phyloP scores from a whole-genome alignment of 2,329 filamentous ascomycete species.

The Fusarium concolor region DNA sequence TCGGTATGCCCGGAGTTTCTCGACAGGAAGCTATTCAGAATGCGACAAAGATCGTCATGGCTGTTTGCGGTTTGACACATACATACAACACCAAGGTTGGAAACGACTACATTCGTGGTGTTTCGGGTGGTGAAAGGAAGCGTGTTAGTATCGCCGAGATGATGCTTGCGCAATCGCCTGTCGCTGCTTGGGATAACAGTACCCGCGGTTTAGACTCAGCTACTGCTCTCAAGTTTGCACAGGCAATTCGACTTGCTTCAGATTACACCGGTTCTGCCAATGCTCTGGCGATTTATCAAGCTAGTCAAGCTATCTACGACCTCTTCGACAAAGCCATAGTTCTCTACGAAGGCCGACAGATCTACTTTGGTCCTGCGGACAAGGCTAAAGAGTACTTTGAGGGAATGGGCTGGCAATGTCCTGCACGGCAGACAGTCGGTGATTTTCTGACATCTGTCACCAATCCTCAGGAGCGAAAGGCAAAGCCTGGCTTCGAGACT shows the following conservation, averaged over 20 bases:
- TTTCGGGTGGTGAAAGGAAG: conserved; percentile 79
- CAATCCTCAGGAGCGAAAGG: conserved; percentile 69
- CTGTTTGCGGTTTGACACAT: conserved; percentile 78
- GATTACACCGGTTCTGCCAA: conserved; percentile 72
- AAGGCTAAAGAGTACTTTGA: conserved; percentile 74
- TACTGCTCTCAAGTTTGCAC: conserved; percentile 79
- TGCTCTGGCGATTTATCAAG: conserved; percentile 78
- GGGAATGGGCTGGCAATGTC: conserved; percentile 75
- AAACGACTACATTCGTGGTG: conserved; percentile 77
- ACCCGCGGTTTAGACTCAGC: conserved; percentile 79
- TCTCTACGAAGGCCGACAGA: conserved; percentile 80
- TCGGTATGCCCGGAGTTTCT: conserved; percentile 71
- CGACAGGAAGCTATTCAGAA: conserved; percentile 70
- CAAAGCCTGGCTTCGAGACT: conserved; percentile 68
- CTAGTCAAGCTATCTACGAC: conserved; percentile 75
- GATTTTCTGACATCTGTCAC: conserved; percentile 79
- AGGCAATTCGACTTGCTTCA: conserved; percentile 72
- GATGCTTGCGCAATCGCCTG: conserved; percentile 69
- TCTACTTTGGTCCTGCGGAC: conserved; percentile 75
- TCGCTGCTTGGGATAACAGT: conserved; percentile 76
- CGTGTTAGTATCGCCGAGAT: conserved; percentile 87
- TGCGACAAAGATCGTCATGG: conserved; percentile 75
- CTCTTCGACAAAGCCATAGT: conserved; percentile 81
- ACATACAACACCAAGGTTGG: conserved; percentile 80
- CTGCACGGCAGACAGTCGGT: conserved; percentile 72